Evolutionary conservation across 2,329 filamentous ascomycete genomes (phyloP), one percentile per base, ranked within the genome.

Genomic region (Colletotrichum lindemuthianum): DNA sequence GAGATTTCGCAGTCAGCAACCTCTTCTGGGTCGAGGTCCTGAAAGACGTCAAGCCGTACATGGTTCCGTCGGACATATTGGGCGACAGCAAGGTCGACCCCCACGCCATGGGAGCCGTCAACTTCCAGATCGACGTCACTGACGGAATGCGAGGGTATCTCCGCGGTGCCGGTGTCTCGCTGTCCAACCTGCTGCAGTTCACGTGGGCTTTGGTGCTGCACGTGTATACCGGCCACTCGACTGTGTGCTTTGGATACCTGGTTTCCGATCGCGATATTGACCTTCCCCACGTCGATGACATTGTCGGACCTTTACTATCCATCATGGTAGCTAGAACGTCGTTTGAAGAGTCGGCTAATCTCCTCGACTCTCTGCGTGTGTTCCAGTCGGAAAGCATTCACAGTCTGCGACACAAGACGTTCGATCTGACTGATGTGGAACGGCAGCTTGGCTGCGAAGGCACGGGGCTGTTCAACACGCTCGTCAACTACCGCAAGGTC

Each of bases 331-430:
- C 55, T 2, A 15, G 37, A 1, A 39, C 56, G 13, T 33, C 10
- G 0, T n/a, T 60, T 0, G 39, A 47, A 8, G 56, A 49, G 4
- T 32, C 49, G 1, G 43, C 37, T 1, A 8, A 33, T 1, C 10
- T 60, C 3, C 24, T 54, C 2, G 49, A 64, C 2, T 48, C 56
- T 2, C n/a, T 64, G 10, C 49, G 33, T 3, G 13, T 1, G 0
- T 64, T 64, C 5, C 60, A 64, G 15, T 43, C 53, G 4, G 56
- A 64, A 2, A 39, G 15, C 44, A 64, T 64, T 11, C 60, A 32
- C 15, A 24, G 48, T 32, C 11, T 64, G 32, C 16, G 32, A 2
- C 49, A 64, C 33, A 64, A 60, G 39, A 55, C 39, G 2, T 60
- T 54, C n/a, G 60, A 64, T 13, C 15, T 64, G 37, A 50, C 44